Evolutionary conservation across 2,329 filamentous ascomycete species (phyloP).

Genomic region (Fusarium equiseti): DNA sequence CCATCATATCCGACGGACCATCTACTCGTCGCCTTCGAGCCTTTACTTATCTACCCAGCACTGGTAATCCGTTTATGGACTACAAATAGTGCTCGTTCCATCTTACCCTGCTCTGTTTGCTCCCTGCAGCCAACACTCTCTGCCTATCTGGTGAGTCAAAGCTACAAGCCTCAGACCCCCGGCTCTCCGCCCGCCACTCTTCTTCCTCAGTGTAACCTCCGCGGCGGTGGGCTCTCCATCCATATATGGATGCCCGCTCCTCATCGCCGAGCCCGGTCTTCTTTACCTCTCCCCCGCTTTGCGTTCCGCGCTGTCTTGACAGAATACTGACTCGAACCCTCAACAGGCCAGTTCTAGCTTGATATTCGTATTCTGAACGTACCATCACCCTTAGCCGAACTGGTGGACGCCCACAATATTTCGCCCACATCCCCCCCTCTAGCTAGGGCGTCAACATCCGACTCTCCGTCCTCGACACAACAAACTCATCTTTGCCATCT

Average conservation of each 20-base stretch:
- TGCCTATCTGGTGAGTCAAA: constrained; percentile 45
- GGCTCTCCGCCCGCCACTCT: constrained; percentile 37
- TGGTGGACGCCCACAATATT: constrained; percentile 46
- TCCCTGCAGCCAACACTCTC: constrained; percentile 22
- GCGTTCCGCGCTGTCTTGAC: constrained; percentile 26
- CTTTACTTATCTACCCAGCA: constrained; percentile 2
- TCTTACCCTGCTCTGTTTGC: background rate
- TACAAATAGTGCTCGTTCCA: constrained; percentile 32
- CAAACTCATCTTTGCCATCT: constrained; percentile 23
- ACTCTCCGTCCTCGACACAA: constrained; percentile 25
- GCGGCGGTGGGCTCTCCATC: constrained; percentile 38
- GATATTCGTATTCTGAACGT: constrained; percentile 31
- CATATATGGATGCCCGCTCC: constrained; percentile 43
- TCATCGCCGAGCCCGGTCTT: constrained; percentile 34
- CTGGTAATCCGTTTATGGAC: constrained; percentile 40
- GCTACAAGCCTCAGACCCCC: constrained; percentile 26
- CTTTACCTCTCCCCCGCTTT: constrained; percentile 33
- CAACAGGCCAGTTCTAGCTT: constrained; percentile 33
- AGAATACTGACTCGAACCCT: constrained; percentile 40
- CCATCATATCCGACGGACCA: constrained; percentile 32
- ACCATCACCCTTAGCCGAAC: constrained; percentile 34
- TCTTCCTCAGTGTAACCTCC: constrained; percentile 34
- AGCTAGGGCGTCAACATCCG: constrained; percentile 41
- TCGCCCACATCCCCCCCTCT: constrained; percentile 37
- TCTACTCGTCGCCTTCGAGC: constrained; percentile 16